These are phyloP conservation scores for Adansonia grandidieri DNA, from an alignment of 441 rosid genomes.

Conservation along the genomic window DNA sequence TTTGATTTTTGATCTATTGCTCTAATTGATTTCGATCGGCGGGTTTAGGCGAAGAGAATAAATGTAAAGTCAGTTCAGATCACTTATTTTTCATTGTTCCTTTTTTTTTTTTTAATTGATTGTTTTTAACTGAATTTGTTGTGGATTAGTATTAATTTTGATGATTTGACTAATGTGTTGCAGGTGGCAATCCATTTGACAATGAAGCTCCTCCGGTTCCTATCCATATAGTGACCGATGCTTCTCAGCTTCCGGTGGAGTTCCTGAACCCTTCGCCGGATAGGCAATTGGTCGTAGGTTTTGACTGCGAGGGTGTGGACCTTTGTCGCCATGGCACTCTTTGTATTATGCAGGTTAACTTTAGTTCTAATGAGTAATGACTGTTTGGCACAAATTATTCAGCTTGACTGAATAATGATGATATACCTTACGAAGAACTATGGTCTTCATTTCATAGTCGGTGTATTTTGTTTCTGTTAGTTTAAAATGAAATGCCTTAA, in stretches of 20 bases:
- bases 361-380: background rate
- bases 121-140: conserved; percentile 1
- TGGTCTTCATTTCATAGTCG: background rate
- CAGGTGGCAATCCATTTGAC: conserved; percentile 54
- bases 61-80: background rate
- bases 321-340: conserved; percentile 82
- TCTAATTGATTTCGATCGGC: conserved; percentile 7
- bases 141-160: background rate
- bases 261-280: conserved; percentile 75
- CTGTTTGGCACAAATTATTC: background rate
- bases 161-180: background rate
- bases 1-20: conserved; percentile 8
- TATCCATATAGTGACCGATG: conserved; percentile 61
- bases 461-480: background rate
- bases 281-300: conserved; percentile 67
- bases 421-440: background rate
- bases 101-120: background rate
- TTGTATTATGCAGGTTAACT: conserved; percentile 87
- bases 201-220: conserved; percentile 61
- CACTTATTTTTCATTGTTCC: background rate
- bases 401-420: background rate
- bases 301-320: conserved; percentile 93
- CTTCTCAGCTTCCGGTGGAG: conserved; percentile 79
- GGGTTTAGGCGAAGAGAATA: conserved; percentile 1
- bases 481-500: background rate